A percentile compares a stretch with the other conserved stretches of the same genome.
Conservation (phyloP, 345 rosid genomes). For the Salix arbutifolia region DNA sequence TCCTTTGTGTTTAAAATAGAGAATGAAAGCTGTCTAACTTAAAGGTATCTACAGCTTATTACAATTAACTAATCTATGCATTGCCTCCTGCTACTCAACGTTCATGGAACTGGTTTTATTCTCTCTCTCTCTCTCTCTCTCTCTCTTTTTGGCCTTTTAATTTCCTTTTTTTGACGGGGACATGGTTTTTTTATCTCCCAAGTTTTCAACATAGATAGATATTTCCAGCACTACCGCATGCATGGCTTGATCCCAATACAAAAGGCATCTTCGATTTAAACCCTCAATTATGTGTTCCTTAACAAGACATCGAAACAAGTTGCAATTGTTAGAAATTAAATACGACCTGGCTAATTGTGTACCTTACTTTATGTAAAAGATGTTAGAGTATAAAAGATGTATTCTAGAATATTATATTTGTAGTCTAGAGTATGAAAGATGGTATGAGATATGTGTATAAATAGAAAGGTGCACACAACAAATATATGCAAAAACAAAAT, state of each 20-base stretch:
- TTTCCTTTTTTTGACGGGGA: not conserved
- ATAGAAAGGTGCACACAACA: too few species aligned
- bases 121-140: too few species aligned
- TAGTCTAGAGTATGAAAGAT: too few species aligned
- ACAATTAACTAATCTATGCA: not conserved
- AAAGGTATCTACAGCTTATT: constrained; percentile 10
- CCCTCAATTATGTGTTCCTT: not conserved
- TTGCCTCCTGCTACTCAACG: not conserved
- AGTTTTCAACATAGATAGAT: too few species aligned
- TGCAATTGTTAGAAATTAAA: not conserved
- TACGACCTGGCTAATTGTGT: not conserved
- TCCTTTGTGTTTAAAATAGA: not conserved
- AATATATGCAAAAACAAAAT: too few species aligned
- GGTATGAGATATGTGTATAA: too few species aligned
- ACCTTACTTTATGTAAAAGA: not conserved
- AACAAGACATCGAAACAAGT: not conserved
- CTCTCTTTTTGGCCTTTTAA: not conserved
- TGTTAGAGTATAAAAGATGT: too few species aligned
- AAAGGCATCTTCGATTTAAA: not conserved
- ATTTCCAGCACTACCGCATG: not conserved
- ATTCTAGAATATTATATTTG: too few species aligned
- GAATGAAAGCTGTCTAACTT: constrained; percentile 22
- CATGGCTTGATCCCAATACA: not conserved
- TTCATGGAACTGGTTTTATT: constrained; percentile 8
- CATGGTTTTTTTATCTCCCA: not conserved